Base-by-base conservation (phyloP, 208 protist species). In the Leishmania guyanensis region DNA sequence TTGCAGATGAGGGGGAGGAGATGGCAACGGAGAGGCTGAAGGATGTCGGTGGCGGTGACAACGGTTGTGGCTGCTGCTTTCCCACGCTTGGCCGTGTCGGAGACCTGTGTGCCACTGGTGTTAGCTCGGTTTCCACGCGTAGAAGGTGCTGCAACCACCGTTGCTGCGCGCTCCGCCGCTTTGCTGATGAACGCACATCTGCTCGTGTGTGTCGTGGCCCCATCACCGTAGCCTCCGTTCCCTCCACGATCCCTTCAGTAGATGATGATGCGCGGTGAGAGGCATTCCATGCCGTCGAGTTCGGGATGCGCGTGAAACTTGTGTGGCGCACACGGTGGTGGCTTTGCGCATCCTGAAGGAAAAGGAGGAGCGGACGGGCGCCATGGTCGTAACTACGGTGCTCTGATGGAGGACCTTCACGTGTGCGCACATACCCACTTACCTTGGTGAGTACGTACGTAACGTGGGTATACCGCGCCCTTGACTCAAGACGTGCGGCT, bases 21-120 rank as follows among this genome's bases (percentile, higher is more conserved):
- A 86, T 5, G 26, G 73, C 77, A 16, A 71, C 33, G 36, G 82
- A 86, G 36, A 86, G 66, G 8, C 72, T 77, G 74, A 77, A 82
- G 29, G 51, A 62, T 9, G 78, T 82, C 36, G 48, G 2, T 1
- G 82, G 76, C 75, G 53, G 75, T 33, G 54, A 65, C 58, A 69
- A 6, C 48, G 17, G 10, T 43, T 62, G 8, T 43, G 71, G 53
- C 54, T 66, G 68, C 64, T 43, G 64, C 20, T 26, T 16, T 39
- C 29, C 29, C 1, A 54, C n/a, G 53, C 22, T 43, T 2, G 12
- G 5, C 51, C 17, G 16, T 16, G 43, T 76, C 51, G 14, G 17
- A 3, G 51, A 62, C 33, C 48, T 58, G 33, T n/a, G 14, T 6
- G 74, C 58, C 66, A 75, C 66, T 5, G 14, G 43, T 1, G 33